Base-by-base conservation (phyloP, 495 filamentous ascomycete genomes). In the Xylaria intraflava region DNA sequence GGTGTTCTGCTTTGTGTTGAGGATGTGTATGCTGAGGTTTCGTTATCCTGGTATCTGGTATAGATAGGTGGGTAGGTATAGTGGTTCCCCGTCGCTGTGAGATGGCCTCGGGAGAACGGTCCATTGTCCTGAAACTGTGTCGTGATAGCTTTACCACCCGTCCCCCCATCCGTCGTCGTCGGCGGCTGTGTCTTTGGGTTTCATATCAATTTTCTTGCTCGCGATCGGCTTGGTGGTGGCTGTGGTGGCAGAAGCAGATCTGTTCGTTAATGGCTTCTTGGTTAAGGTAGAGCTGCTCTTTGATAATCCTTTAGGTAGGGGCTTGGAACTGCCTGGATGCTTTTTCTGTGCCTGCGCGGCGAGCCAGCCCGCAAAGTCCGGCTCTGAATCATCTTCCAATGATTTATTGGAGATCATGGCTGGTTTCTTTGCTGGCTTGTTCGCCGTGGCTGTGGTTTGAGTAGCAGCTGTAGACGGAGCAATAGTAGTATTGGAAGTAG, bases 281-380 rank as follows among this genome's bases (percentile, higher is more conserved):
- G 70, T 56, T 33, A 33, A 12, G 3, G 71, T 56, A 24, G 68
- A 62, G 27, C 64, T 56, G 20, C 61, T 62, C 62, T 89, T 89
- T 6, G 72, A 69, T 44, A 94, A 61, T 0, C 90, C 89, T 68
- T 92, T 96, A 0, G 89, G 89, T 33, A 95, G 54, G 2, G 82
- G 73, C 49, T 84, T 87, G 51, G 80, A 78, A 0, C 60, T 58
- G 3, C 60, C 62, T n/a, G 56, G 51, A 1, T 69, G 70, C 69
- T 92, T 95, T 55, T 86, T 79, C 58, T 85, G 72, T 17, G 83
- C 79, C 68, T 95, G 90, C 14, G 89, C 89, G 9, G 87, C 88
- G 39, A 96, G 68, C 90, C 91, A 95, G 5, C 88, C 89, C 17
- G 90, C 91, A 69, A 96, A 96, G 65, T 96, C 91, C 1, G 90